Percentiles rank a stretch among this genome's conserved stretches.
Conservation (phyloP, 805 yeast species). For the Debaryomyces hansenii region DNA sequence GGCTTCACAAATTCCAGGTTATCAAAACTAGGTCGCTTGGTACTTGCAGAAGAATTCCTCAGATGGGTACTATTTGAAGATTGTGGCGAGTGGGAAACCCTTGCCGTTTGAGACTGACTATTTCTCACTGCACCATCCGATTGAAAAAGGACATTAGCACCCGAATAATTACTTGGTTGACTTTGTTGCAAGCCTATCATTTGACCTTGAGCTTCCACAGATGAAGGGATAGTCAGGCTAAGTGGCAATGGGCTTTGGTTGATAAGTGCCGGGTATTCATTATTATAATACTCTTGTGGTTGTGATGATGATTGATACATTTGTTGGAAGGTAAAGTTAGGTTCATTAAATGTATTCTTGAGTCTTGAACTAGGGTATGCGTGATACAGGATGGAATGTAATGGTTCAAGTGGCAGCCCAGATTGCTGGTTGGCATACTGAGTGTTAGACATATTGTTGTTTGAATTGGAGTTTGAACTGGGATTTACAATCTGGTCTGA, state of each 20-base stretch:
- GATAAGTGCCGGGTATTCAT: conserved; percentile 1
- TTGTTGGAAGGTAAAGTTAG: conserved; percentile 5
- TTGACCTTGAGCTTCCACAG: neutral
- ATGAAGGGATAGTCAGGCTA: neutral
- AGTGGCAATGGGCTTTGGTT: conserved; percentile 2
- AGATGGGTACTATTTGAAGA: conserved; percentile 10
- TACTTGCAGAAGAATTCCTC: conserved; percentile 14
- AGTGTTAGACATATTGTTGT: neutral
- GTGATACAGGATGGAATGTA: conserved; percentile 1
- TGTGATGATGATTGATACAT: conserved; percentile 1
- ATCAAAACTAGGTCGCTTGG: conserved; percentile 2
- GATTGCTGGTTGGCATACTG: neutral
- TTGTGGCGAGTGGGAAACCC: conserved; percentile 4
- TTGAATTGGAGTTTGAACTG: neutral
- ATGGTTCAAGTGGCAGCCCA: neutral
- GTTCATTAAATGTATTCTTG: conserved; percentile 7
- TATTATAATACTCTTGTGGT: conserved; percentile 4
- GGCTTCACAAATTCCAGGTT: conserved; percentile 15
- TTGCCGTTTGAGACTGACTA: conserved; percentile 1
- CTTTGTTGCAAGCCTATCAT: neutral
- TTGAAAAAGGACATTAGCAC: neutral
- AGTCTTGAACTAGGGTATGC: conserved; percentile 1
- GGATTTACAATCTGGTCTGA: conserved; percentile 1
- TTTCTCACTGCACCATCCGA: conserved; percentile 3
- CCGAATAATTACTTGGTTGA: neutral